phyloP scores from a whole-genome alignment of 768 basidiomycete species.

The Rhodotorula taiwanensis region DNA sequence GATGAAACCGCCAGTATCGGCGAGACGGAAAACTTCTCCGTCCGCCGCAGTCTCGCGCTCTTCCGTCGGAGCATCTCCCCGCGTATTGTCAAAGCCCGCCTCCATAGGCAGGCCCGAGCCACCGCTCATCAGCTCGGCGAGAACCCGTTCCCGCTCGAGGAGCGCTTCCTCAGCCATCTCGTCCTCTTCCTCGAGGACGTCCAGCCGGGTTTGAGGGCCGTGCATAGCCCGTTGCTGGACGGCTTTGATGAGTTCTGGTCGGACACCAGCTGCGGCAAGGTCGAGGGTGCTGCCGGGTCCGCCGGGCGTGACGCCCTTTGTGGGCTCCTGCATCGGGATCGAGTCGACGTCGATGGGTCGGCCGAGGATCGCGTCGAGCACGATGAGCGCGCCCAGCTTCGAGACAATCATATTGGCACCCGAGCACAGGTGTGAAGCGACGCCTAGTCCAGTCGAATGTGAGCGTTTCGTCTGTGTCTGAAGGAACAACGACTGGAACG shows the following conservation, averaged over 20 bases:
- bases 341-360: conserved; percentile 47
- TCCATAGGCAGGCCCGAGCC: not conserved
- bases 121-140: conserved; percentile 20
- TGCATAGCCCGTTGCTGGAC: not conserved
- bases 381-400: conserved; percentile 33
- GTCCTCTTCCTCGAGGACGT: conserved; percentile 19
- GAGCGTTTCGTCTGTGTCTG: not conserved
- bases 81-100: not conserved
- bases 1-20: conserved; percentile 15
- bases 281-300: conserved; percentile 26
- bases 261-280: conserved; percentile 18
- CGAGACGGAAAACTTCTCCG: conserved; percentile 3
- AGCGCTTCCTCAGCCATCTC: conserved; percentile 24
- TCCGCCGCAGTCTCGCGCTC: conserved; percentile 9
- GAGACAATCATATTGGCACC: conserved; percentile 36
- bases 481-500: not conserved
- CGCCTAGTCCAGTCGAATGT: conserved; percentile 10
- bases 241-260: conserved; percentile 5
- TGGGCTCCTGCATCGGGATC: conserved; percentile 38
- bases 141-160: conserved; percentile 19
- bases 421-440: conserved; percentile 29
- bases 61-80: conserved; percentile 1
- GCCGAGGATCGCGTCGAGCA: conserved; percentile 49
- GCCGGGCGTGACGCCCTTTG: conserved; percentile 26
- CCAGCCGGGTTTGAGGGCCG: not conserved